Base-by-base conservation (phyloP, 495 filamentous ascomycete species). In the Hypomontagnella submonticulosa region DNA sequence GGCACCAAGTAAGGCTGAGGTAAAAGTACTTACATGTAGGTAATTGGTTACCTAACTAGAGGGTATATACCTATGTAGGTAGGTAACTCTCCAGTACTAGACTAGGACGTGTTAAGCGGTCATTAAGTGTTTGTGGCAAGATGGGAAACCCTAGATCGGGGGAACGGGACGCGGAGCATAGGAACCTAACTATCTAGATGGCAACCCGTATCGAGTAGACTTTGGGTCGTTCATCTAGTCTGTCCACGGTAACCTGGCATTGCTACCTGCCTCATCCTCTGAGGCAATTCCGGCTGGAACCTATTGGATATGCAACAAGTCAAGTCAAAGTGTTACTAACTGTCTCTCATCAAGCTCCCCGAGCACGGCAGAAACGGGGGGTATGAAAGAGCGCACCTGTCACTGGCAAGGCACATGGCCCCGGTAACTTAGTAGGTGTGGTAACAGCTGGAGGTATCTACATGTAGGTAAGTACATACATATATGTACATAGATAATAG, bases 351-450 rank as follows among this genome's bases (percentile, higher is more conserved):
- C 51, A 53, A 57, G 57, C 63, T 61, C 61, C 61, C 63, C 63
- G 63, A 54, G 44, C 40, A 36, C n/a, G 30, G 34, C 34, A 38
- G 33, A 55, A 32, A 18, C 30, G 23, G 19, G 19, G 33, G 27
- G 11, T 42, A 65, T n/a, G n/a, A 16, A 27, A 11, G 40, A 57
- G 57, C 19, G 38, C 30, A 47, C 57, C 41, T 57, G 52, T 49
- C 64, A 55, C 40, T 47, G 36, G 51, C 46, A 67, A 62, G 51
- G 40, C 58, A 67, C 58, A 58, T 63, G 56, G 58, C 48, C 47
- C 23, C 54, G 13, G 36, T 38, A 42, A 43, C 27, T 27, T 27
- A 6, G 23, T 3, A 27, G 23, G 23, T 27, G 6, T 27, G 23
- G 23, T 27, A 27, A 6, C 6, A 27, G 6, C 23, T 27, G 23